A percentile compares a stretch with the other conserved stretches of the same genome.
Evolutionary conservation across 2,329 filamentous ascomycete species (phyloP).

Genomic region (Calonectria hawksworthii): DNA sequence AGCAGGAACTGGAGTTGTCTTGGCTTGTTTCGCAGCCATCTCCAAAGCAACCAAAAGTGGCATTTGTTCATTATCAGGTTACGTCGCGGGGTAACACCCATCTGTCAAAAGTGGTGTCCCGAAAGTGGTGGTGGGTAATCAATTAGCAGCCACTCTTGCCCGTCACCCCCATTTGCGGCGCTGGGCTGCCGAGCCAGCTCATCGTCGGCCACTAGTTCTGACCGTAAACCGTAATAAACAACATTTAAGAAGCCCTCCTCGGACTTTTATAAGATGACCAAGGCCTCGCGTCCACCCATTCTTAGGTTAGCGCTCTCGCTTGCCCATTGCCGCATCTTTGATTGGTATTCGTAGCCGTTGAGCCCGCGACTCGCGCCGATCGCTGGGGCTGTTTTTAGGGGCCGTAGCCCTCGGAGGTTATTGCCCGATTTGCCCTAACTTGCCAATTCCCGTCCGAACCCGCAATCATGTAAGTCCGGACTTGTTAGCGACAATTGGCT

Average conservation of each 20-base stretch:
- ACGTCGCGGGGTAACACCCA: conserved; percentile 1
- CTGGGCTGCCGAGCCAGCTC: background rate
- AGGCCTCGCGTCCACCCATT: background rate
- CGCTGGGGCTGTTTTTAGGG: background rate
- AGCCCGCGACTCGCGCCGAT: background rate
- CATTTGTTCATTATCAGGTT: background rate
- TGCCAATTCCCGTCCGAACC: background rate
- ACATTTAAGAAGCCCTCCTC: background rate
- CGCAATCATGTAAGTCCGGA: background rate
- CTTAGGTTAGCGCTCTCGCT: conserved; percentile 1
- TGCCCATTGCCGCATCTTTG: background rate
- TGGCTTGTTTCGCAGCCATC: background rate
- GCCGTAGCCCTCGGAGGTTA: background rate
- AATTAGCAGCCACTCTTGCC: background rate
- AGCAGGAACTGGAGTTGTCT: background rate
- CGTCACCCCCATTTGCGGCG: conserved; percentile 1
- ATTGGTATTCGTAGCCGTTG: background rate
- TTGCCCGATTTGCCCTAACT: background rate
- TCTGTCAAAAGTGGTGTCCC: conserved; percentile 2
- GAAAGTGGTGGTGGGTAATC: conserved; percentile 10
- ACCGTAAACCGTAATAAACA: background rate
- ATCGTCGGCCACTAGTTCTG: background rate
- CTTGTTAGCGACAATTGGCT: background rate
- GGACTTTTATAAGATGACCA: background rate
- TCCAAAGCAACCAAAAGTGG: background rate